Percentiles rank a stretch among this genome's conserved stretches.
These are phyloP conservation scores for Strigomonas culicis DNA, from an alignment of 208 protist species.

Conservation along the genomic window DNA sequence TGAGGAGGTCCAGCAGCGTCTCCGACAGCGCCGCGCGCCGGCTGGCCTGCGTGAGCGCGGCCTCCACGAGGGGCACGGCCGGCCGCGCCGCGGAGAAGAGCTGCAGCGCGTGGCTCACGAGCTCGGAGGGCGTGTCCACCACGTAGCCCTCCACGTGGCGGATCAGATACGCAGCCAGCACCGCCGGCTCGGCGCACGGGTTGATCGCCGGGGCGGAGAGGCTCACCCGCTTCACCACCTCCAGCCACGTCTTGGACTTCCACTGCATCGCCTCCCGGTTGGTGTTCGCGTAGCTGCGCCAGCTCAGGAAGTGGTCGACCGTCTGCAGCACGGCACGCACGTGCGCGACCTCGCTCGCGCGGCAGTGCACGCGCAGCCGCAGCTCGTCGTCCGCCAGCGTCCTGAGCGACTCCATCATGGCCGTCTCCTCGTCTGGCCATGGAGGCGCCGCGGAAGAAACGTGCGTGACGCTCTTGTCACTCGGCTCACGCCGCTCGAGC, in stretches of 20 bases:
- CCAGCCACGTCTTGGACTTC: slow-evolving; percentile 50
- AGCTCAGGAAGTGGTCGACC: slow-evolving; percentile 36
- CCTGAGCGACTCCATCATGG: neutral
- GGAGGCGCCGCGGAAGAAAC: neutral
- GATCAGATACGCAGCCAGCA: slow-evolving; percentile 35
- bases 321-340: slow-evolving; percentile 56
- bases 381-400: slow-evolving; percentile 18
- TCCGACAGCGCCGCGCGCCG: neutral
- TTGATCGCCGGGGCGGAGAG: slow-evolving; percentile 36
- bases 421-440: neutral
- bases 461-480: neutral
- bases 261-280: slow-evolving; percentile 26
- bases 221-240: slow-evolving; percentile 53
- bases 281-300: slow-evolving; percentile 15
- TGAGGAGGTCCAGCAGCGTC: neutral
- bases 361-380: slow-evolving; percentile 49
- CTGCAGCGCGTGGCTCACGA: neutral
- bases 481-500: neutral
- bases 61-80: neutral
- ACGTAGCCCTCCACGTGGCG: slow-evolving; percentile 20
- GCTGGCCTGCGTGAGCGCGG: neutral
- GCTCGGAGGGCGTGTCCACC: neutral
- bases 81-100: neutral
- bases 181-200: slow-evolving; percentile 20
- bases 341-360: slow-evolving; percentile 31